Conservation (phyloP, 2,329 filamentous ascomycete species). For the Alternaria conjuncta region DNA sequence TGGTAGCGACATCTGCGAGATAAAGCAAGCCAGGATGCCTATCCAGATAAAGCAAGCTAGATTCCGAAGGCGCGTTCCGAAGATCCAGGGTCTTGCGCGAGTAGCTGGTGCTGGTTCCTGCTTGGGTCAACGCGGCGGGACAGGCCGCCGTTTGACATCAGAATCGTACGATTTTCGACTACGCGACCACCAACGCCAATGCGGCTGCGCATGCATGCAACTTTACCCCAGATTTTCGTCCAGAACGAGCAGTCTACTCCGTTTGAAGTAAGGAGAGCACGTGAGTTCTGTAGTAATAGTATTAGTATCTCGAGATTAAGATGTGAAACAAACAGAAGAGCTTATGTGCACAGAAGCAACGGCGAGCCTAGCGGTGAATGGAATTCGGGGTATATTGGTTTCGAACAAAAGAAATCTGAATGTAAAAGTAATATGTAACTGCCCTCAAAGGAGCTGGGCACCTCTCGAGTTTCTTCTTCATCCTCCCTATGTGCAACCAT, state of each 20-base stretch:
- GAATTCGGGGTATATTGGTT: conserved; percentile 7
- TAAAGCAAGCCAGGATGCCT: neutral
- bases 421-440: conserved; percentile 35
- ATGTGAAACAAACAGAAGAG: neutral
- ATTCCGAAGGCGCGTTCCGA: conserved; percentile 21
- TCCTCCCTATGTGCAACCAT: conserved; percentile 11
- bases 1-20: neutral
- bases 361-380: neutral
- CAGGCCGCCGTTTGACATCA: conserved; percentile 28
- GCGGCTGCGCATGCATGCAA: conserved; percentile 12
- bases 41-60: conserved; percentile 6
- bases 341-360: neutral
- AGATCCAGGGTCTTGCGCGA: conserved; percentile 9
- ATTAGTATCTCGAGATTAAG: neutral
- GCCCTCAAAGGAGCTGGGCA: conserved; percentile 5
- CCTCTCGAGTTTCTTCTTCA: neutral
- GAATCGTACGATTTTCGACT: conserved; percentile 39
- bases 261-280: neutral
- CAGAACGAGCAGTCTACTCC: conserved; percentile 1
- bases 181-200: conserved; percentile 13
- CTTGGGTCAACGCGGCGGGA: conserved; percentile 7
- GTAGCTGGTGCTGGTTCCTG: neutral
- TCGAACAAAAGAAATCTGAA: conserved; percentile 35
- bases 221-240: conserved; percentile 22
- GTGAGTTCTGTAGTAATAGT: neutral